These are phyloP conservation scores for Salix udensis DNA, from an alignment of 345 rosid species.

Conservation along the genomic window DNA sequence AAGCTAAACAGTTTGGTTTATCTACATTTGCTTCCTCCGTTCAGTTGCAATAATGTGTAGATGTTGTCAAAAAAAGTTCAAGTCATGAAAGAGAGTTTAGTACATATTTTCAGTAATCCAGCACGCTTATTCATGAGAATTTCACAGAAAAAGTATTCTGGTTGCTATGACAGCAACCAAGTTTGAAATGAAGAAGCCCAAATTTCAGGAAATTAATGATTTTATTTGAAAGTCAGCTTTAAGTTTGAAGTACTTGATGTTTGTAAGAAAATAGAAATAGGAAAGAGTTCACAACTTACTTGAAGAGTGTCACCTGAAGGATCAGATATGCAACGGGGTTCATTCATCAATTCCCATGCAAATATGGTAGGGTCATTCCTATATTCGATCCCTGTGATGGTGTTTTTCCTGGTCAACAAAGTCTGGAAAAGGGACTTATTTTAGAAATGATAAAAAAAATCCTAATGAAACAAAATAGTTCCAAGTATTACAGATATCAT, in stretches of 20 bases:
- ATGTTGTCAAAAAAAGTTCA: too few species aligned
- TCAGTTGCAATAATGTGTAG: too few species aligned
- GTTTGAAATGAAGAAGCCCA: background rate
- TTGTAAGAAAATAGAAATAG: background rate
- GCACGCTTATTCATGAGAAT: background rate
- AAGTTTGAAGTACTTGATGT: background rate
- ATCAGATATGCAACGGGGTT: constrained; percentile 92
- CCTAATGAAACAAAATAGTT: background rate
- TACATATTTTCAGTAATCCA: background rate
- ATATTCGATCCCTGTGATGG: constrained; percentile 79
- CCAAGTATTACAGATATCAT: background rate
- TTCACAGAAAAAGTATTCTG: background rate
- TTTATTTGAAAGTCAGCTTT: background rate
- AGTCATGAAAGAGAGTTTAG: background rate
- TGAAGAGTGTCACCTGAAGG: constrained; percentile 89
- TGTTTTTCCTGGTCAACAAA: constrained; percentile 77
- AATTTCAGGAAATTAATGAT: background rate
- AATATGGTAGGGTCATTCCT: constrained; percentile 85
- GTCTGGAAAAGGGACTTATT: constrained; percentile 41
- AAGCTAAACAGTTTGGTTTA: too few species aligned
- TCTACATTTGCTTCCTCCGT: too few species aligned
- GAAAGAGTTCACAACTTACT: constrained; percentile 43
- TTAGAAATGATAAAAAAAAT: constrained; percentile 1
- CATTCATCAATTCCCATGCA: constrained; percentile 94
- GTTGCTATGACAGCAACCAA: background rate